Evolutionary conservation across 805 yeast species (phyloP), one percentile per base, ranked within the genome.

Genomic region (Yarrowia divulgata): DNA sequence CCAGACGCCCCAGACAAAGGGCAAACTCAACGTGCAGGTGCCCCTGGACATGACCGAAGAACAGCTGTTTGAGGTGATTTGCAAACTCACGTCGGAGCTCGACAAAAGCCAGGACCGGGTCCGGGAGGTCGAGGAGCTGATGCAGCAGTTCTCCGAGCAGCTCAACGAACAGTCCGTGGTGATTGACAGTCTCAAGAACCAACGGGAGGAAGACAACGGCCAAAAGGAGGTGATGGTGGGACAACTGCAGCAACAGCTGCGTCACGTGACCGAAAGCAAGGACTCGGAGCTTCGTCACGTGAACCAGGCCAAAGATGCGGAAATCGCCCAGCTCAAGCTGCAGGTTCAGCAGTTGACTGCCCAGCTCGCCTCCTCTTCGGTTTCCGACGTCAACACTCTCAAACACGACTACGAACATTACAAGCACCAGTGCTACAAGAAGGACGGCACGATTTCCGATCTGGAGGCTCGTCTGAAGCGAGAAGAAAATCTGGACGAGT

Each of bases 351-450:
- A 50, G 13, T n/a, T 50, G 23, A 18, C 55, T 16, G 10, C 19
- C 1, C 19, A 32, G 39, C 23, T 49, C 3, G 7, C 19, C 16
- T 4, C 12, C 8, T 6, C 52, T 9, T 10, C 52, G 5, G 52
- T 48, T 1, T 6, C 52, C 6, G 52, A 48, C 12, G n/a, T 48
- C 7, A 14, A 16, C 5, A 37, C 42, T 19, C 60, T 37, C 8
- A 14, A 5, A 35, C 23, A 6, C 29, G 63, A 57, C 16, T 42
- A 34, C 6, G 63, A 57, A 29, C 48, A 57, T n/a, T 57, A 57
- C 63, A 57, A 57, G 48, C n/a, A 7, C 39, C 63, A 57, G 34
- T 57, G 48, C 6, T 57, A 57, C 39, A 9, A 10, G 8, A 48
- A 49, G 32, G 68, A 63, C 32, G n/a, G 7, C 1, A 6, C 9